phyloP scores from a whole-genome alignment of 306 rosid genomes.

The cucumber (Cucumis sativus) region DNA sequence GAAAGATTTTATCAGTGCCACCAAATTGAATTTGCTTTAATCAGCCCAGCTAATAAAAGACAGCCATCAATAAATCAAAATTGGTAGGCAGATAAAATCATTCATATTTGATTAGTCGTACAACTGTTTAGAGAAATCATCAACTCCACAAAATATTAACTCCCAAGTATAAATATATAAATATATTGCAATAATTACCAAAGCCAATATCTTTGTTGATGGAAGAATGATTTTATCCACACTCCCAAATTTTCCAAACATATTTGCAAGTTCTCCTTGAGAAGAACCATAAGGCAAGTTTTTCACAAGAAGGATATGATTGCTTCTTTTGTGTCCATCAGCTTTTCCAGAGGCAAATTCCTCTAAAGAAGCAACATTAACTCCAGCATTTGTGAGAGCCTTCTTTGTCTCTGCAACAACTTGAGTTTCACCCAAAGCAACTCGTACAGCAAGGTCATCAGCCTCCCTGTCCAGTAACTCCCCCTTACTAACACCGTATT shows the following conservation, averaged over 20 bases:
- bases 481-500: slow-evolving; percentile 69
- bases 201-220: slow-evolving; percentile 71
- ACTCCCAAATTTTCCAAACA: slow-evolving; percentile 81
- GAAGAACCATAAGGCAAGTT: slow-evolving; percentile 88
- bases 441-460: slow-evolving; percentile 70
- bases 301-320: slow-evolving; percentile 74
- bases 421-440: slow-evolving; percentile 86
- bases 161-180: neutral
- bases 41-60: neutral
- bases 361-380: slow-evolving; percentile 66
- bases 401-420: slow-evolving; percentile 78
- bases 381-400: slow-evolving; percentile 71
- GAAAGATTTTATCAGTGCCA: neutral
- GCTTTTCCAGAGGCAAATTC: slow-evolving; percentile 44
- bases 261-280: slow-evolving; percentile 59
- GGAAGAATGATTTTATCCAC: slow-evolving; percentile 84
- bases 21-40: neutral
- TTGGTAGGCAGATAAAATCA: neutral
- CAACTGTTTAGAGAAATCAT: neutral
- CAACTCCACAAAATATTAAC: neutral
- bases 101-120: neutral
- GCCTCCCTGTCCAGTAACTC: slow-evolving; percentile 75
- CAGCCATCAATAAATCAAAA: neutral
- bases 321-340: slow-evolving; percentile 75
- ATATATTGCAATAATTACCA: slow-evolving; percentile 37